Conservation (phyloP, 2,329 filamentous ascomycete genomes). For the Neonectria coccinea region DNA sequence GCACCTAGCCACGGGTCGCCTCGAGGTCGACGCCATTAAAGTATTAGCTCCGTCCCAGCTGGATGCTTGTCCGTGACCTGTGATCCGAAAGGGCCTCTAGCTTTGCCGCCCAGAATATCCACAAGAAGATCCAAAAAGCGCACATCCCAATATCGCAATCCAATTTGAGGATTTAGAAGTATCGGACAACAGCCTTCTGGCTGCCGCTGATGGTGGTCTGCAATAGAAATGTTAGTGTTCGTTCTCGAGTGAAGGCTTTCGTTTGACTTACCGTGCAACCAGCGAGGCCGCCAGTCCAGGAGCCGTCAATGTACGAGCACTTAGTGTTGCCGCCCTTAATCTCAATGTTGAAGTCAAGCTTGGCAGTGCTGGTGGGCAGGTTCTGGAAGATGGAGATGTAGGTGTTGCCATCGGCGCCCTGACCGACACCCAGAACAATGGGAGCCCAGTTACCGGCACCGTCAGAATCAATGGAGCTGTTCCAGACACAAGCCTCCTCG, state of each 20-base stretch:
- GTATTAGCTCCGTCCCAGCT: slow-evolving; percentile 28
- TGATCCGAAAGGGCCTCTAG: slow-evolving; percentile 36
- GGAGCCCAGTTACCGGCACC: slow-evolving; percentile 87
- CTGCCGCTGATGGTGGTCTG: slow-evolving; percentile 59
- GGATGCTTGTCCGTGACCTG: slow-evolving; percentile 33
- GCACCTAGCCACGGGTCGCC: slow-evolving; percentile 18
- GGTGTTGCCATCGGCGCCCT: slow-evolving; percentile 71
- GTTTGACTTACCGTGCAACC: slow-evolving; percentile 86
- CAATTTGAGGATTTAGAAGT: slow-evolving; percentile 49
- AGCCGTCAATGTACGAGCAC: slow-evolving; percentile 75
- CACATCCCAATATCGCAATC: slow-evolving; percentile 35
- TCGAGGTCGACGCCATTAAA: slow-evolving; percentile 15
- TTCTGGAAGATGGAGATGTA: slow-evolving; percentile 91
- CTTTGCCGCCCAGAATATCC: slow-evolving; percentile 49
- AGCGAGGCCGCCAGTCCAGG: slow-evolving; percentile 67
- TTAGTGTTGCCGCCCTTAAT: slow-evolving; percentile 71
- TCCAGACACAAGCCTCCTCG: slow-evolving; percentile 82
- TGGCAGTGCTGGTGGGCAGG: slow-evolving; percentile 75
- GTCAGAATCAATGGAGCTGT: slow-evolving; percentile 59
- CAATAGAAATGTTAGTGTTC: slow-evolving; percentile 35
- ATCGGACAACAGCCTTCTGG: slow-evolving; percentile 58
- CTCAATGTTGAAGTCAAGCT: slow-evolving; percentile 82
- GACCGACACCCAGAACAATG: slow-evolving; percentile 85
- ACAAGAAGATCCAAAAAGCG: slow-evolving; percentile 51
- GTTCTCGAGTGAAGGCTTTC: not conserved